A percentile compares a stretch with the other conserved stretches of the same genome.
Conservation (phyloP, 2,329 filamentous ascomycete species). For the Emmonsiellopsis sp. region DNA sequence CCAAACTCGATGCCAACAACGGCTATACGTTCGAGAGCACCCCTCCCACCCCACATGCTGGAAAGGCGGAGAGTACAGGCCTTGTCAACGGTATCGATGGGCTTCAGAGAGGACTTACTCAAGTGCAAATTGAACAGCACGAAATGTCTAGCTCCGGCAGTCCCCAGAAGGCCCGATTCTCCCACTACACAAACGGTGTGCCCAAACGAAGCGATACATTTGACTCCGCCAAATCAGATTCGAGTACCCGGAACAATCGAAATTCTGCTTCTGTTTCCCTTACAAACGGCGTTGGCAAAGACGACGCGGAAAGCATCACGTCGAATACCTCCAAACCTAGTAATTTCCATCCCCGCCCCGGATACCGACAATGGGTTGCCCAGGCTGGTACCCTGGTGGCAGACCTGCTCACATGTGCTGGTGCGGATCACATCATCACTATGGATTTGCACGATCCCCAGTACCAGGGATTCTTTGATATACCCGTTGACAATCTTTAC, state of each 20-base stretch:
- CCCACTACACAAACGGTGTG: constrained; percentile 29
- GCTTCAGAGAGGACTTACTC: constrained; percentile 64
- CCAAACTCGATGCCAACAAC: constrained; percentile 23
- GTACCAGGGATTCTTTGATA: constrained; percentile 98
- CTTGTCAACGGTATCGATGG: constrained; percentile 58
- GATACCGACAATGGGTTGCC: constrained; percentile 97
- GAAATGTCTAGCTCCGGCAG: constrained; percentile 23
- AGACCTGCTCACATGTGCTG: constrained; percentile 87
- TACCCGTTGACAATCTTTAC: constrained; percentile 96
- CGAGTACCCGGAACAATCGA: constrained; percentile 13
- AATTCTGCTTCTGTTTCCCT: constrained; percentile 25
- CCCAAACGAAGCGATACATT: constrained; percentile 27
- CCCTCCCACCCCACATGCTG: constrained; percentile 72
- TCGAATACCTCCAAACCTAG: constrained; percentile 42
- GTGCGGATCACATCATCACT: constrained; percentile 92
- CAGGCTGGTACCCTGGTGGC: constrained; percentile 93
- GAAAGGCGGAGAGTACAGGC: constrained; percentile 56
- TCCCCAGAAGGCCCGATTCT: constrained; percentile 33
- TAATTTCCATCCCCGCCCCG: constrained; percentile 72
- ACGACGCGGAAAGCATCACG: constrained; percentile 54
- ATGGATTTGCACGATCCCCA: constrained; percentile 96
- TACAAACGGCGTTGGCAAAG: constrained; percentile 42
- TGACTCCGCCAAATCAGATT: constrained; percentile 27
- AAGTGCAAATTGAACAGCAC: constrained; percentile 52
- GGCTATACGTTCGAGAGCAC: constrained; percentile 86